These are phyloP conservation scores for Alloteropsis semialata DNA, from an alignment of 176 grass and related monocot genomes.

Conservation along the genomic window DNA sequence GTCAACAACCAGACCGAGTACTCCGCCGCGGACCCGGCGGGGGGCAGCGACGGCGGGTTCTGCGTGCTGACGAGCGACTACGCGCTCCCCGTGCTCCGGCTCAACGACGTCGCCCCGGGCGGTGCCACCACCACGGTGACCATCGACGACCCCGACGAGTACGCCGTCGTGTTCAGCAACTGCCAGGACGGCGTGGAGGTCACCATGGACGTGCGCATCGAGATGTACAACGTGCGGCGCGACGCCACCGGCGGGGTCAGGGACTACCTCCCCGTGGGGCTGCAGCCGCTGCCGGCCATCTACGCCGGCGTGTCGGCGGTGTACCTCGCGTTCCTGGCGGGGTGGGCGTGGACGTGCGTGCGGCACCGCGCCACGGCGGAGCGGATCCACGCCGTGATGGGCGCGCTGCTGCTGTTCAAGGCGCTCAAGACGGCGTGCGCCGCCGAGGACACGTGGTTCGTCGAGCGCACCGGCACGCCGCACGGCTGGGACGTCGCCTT, in stretches of 20 bases:
- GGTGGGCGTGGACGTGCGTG: conserved; percentile 41
- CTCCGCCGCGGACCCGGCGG: conserved; percentile 19
- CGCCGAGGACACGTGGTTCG: conserved; percentile 60
- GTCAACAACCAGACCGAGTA: conserved; percentile 51
- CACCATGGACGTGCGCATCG: conserved; percentile 63
- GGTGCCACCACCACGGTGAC: conserved; percentile 25
- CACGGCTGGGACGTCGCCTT: conserved; percentile 75
- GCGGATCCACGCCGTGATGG: conserved; percentile 60
- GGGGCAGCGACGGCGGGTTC: conserved; percentile 2
- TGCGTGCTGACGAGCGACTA: conserved; percentile 57
- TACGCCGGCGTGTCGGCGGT: conserved; percentile 44
- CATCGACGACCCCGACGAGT: conserved; percentile 45
- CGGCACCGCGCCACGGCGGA: conserved; percentile 31
- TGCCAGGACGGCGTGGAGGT: conserved; percentile 53
- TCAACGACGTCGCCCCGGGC: conserved; percentile 39
- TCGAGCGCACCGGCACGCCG: conserved; percentile 50
- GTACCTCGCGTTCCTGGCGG: conserved; percentile 45
- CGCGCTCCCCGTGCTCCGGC: conserved; percentile 42
- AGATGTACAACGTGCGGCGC: conserved; percentile 60
- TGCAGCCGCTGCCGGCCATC: conserved; percentile 49
- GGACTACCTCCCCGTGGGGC: conserved; percentile 66
- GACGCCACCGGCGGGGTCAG: background rate
- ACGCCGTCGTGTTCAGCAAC: conserved; percentile 58
- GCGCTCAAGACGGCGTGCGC: conserved; percentile 72
- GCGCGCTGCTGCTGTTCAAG: conserved; percentile 72